Evolutionary conservation across 2,329 filamentous ascomycete genomes (phyloP).

Genomic region (Calonectria hongkongensis): DNA sequence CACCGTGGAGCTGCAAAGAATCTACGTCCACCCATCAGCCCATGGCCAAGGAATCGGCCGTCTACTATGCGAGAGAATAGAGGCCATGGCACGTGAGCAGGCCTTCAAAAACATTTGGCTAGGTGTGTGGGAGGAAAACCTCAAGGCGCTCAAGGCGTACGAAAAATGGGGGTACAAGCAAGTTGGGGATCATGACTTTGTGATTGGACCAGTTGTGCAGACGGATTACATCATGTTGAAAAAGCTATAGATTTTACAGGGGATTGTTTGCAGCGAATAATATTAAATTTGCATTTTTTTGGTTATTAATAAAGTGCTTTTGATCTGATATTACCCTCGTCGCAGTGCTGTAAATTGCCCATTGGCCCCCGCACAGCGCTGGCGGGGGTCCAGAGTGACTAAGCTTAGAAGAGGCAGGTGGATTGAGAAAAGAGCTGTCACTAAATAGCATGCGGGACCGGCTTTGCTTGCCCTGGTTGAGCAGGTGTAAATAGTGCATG

Average conservation of each 20-base stretch:
- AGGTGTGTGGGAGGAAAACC: slow-evolving; percentile 69
- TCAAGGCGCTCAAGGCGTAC: slow-evolving; percentile 62
- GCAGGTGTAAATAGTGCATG: too few species aligned
- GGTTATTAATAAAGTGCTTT: not conserved
- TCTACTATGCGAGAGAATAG: slow-evolving; percentile 54
- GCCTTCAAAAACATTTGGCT: slow-evolving; percentile 65
- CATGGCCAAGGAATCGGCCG: slow-evolving; percentile 64
- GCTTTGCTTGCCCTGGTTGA: not conserved
- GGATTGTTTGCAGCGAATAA: not conserved
- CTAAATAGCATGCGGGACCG: not conserved
- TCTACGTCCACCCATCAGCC: slow-evolving; percentile 61
- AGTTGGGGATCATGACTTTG: slow-evolving; percentile 65
- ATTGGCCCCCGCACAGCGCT: not conserved
- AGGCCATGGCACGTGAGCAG: slow-evolving; percentile 59
- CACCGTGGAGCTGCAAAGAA: slow-evolving; percentile 63
- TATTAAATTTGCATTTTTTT: not conserved
- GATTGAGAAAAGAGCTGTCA: not conserved
- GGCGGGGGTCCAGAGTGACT: not conserved
- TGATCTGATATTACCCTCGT: not conserved
- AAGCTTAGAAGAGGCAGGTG: not conserved
- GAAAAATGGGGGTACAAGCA: slow-evolving; percentile 62
- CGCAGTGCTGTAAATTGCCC: not conserved
- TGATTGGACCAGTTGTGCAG: slow-evolving; percentile 63
- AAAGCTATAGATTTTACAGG: slow-evolving; percentile 26
- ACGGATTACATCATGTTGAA: slow-evolving; percentile 66